Base-by-base conservation (phyloP, 1,284 basidiomycete genomes). In the Tilletia caries region DNA sequence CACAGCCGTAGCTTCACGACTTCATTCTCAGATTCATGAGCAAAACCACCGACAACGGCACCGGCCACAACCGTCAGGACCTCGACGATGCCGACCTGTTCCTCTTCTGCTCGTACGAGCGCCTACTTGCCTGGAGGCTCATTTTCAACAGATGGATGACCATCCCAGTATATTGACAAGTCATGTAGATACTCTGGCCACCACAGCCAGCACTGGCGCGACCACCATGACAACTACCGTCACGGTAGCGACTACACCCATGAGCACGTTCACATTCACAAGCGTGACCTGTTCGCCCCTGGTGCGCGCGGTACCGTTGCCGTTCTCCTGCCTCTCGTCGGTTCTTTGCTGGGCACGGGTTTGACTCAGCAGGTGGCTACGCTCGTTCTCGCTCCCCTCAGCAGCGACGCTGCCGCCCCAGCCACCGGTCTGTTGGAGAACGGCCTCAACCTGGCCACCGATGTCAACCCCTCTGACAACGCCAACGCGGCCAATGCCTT, bases 351-450 rank as follows among this genome's bases (percentile, higher is more conserved):
- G 25, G 27, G 32, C 27, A 60, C 25, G n/a, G 58, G 58, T 34
- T 27, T 60, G 20, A 27, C 58, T 18, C 58, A 60, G 33, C 58
- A 60, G 32, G 58, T 60, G 27, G 58, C 58, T 27, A 5, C 58
- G 5, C 58, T 60, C 20, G 58, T 60, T 60, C 58, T 60, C 3
- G 33, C 58, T 27, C 58, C 58, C 5, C 58, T 60, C 33, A 50
- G 25, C 46, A 50, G n/a, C 46, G 20, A 50, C 25, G 46, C 46
- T 50, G 5, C 25, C 46, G 6, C 46, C 46, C 18, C n/a, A n/a
- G n/a, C n/a, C n/a, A n/a, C n/a, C n/a, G n/a, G n/a, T 18, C 58
- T 34, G 58, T 20, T 60, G 27, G 4, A 4, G 58, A 15, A 15
- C 18, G 27, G 25, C n/a, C 58, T 34, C n/a, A n/a, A n/a, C 13